A percentile compares a stretch with the other conserved stretches of the same genome.
Conservation (phyloP, 805 yeast species). For the Spathaspora gorwiae region DNA sequence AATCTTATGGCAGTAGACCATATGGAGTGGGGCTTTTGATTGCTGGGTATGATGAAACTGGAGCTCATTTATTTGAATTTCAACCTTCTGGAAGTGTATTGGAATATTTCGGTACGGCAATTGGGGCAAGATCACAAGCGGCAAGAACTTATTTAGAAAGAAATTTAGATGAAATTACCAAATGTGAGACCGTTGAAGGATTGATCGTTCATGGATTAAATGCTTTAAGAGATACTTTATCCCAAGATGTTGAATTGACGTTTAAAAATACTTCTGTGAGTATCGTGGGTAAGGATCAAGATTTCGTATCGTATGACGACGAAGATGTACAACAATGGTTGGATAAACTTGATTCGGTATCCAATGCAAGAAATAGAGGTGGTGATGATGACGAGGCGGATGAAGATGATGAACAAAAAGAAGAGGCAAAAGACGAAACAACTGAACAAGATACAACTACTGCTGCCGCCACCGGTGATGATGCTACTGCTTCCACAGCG, state of each 20-base stretch:
- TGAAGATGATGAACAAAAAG: conserved; percentile 33
- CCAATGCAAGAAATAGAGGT: conserved; percentile 51
- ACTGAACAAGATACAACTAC: conserved; percentile 7
- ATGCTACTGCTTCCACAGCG: not conserved
- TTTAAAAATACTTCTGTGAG: conserved; percentile 84
- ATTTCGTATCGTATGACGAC: conserved; percentile 78
- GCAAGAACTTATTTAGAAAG: conserved; percentile 95
- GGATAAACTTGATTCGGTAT: conserved; percentile 62
- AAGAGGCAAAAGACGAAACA: conserved; percentile 17
- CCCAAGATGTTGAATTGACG: conserved; percentile 90
- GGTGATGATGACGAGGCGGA: conserved; percentile 36
- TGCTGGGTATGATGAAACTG: conserved; percentile 88
- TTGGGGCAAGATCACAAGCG: conserved; percentile 98
- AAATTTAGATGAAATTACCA: conserved; percentile 63
- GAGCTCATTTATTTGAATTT: conserved; percentile 91
- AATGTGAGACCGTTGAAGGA: conserved; percentile 58
- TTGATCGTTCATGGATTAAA: conserved; percentile 81
- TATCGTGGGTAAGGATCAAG: conserved; percentile 77
- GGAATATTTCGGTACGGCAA: conserved; percentile 90
- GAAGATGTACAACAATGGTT: conserved; percentile 84
- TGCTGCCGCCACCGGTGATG: conserved; percentile 8
- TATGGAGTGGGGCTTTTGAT: conserved; percentile 94
- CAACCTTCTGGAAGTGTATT: conserved; percentile 92
- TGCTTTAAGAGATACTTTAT: conserved; percentile 88
- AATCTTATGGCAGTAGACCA: conserved; percentile 93